Conservation (phyloP, 179 eudicot genomes). For the Spergularia azorica region DNA sequence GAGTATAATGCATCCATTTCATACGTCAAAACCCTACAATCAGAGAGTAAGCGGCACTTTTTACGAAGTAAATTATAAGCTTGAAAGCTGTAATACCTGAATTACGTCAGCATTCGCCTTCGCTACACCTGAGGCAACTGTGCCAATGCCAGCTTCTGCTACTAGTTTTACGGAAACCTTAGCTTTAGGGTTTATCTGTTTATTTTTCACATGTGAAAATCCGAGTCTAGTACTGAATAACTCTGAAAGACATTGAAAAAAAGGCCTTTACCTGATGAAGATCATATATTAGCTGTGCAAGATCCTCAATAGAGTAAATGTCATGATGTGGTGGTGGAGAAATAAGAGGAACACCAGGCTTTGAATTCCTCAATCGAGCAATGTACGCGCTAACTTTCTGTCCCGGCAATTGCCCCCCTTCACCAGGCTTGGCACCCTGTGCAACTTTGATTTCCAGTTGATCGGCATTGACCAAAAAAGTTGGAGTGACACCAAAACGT, state of each 20-base stretch:
- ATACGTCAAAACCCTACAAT: not conserved
- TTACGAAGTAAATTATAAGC: not conserved
- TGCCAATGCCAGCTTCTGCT: slow-evolving; percentile 99
- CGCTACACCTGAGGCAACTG: slow-evolving; percentile 99
- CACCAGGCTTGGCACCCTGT: slow-evolving; percentile 99
- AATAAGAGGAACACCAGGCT: slow-evolving; percentile 99
- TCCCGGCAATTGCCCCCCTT: slow-evolving; percentile 99
- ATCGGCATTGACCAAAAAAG: slow-evolving; percentile 94
- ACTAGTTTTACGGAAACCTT: slow-evolving; percentile 98
- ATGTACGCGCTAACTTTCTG: slow-evolving; percentile 99
- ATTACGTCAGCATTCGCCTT: slow-evolving; percentile 98
- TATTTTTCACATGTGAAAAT: slow-evolving; percentile 21
- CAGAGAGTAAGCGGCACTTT: slow-evolving; percentile 3
- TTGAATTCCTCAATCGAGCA: slow-evolving; percentile 95
- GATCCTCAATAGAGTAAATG: slow-evolving; percentile 99
- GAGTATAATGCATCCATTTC: not conserved
- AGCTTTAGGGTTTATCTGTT: slow-evolving; percentile 93
- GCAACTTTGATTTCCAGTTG: slow-evolving; percentile 98
- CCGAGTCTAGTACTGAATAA: slow-evolving; percentile 3
- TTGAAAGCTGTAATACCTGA: slow-evolving; percentile 62
- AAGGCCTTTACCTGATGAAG: slow-evolving; percentile 82
- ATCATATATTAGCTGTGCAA: slow-evolving; percentile 95
- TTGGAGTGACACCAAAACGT: slow-evolving; percentile 99
- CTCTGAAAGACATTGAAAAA: slow-evolving; percentile 2
- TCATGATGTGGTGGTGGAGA: slow-evolving; percentile 99